Base-by-base conservation (phyloP, 352 stramenopile species). In the Pythium insidiosum region DNA sequence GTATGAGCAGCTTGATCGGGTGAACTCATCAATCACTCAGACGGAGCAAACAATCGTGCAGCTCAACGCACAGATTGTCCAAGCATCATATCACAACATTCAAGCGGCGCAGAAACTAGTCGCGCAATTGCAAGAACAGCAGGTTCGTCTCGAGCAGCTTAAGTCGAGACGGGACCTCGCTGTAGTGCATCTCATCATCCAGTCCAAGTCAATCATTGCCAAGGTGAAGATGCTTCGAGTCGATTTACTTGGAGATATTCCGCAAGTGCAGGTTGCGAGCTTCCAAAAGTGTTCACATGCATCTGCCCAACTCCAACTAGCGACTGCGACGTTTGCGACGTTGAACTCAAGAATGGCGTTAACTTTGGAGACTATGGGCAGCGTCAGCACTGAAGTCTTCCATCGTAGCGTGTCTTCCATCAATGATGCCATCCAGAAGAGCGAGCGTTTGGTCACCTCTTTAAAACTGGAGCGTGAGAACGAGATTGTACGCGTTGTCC, bases 401-500 rank as follows among this genome's bases (percentile, higher is more conserved):
- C 73, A 73, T 46, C 39, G 44, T 18, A 48, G 48, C 1, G 76
- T 88, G 21, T 68, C 49, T 26, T 37, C 40, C 1, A 61, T 74
- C 33, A 86, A 68, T 37, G 24, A 48, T 4, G 53, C 54, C 5
- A 79, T 90, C n/a, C 57, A 77, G 19, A 30, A 50, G 25, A 53
- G 72, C 5, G 62, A 84, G 20, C 53, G 68, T 31, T 57, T 33
- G 3, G 70, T 81, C 16, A 43, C 39, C 21, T 42, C 58, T 9
- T 61, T 66, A 10, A 68, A 75, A 30, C 63, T 78, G n/a, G 61
- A 71, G 25, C 68, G 74, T 13, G 63, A 86, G n/a, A 63, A 66
- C 22, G 74, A 86, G 47, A 69, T 88, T 18, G 61, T 88, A 21
- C 68, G 73, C 0, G 70, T 90, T 28, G 74, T 90, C 33, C 77